These are phyloP conservation scores for Umbelopsis sp. DNA, from an alignment of 192 early-diverging fungal genomes.

Conservation along the genomic window DNA sequence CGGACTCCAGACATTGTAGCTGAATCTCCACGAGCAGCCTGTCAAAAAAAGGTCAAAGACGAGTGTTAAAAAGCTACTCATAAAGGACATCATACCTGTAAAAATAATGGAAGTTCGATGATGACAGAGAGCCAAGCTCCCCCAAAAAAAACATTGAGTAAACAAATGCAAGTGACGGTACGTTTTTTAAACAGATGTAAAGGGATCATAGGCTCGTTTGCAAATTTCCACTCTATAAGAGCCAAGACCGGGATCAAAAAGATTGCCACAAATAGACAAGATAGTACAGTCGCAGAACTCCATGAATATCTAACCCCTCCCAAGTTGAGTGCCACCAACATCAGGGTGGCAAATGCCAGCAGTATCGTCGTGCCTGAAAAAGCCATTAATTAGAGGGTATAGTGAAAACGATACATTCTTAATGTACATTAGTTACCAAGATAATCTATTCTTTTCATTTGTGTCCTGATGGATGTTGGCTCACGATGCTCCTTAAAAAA, in stretches of 20 bases:
- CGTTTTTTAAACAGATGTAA: slow-evolving; percentile 61
- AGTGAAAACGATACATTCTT: background rate
- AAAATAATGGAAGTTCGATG: slow-evolving; percentile 3
- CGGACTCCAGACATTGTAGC: slow-evolving; percentile 42
- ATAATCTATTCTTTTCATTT: slow-evolving; percentile 33
- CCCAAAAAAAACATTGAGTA: slow-evolving; percentile 62
- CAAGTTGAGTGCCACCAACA: slow-evolving; percentile 75
- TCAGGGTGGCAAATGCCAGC: slow-evolving; percentile 57
- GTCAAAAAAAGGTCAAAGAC: background rate
- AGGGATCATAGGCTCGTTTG: slow-evolving; percentile 79
- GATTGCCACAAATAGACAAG: slow-evolving; percentile 59
- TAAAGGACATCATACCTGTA: background rate
- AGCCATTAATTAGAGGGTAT: background rate
- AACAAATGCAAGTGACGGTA: slow-evolving; percentile 58
- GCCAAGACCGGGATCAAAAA: slow-evolving; percentile 59
- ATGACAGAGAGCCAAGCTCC: slow-evolving; percentile 59
- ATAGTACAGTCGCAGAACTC: slow-evolving; percentile 57
- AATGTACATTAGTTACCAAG: slow-evolving; percentile 32
- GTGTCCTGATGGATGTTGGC: slow-evolving; percentile 53
- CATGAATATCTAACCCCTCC: slow-evolving; percentile 74
- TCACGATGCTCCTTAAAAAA: slow-evolving; percentile 54
- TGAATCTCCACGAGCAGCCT: slow-evolving; percentile 52
- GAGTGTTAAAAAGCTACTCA: too few species aligned
- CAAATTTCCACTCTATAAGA: slow-evolving; percentile 67
- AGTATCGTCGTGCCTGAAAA: slow-evolving; percentile 48